Conservation (phyloP, 2,329 filamentous ascomycete genomes). For the Colletotrichum salicis region DNA sequence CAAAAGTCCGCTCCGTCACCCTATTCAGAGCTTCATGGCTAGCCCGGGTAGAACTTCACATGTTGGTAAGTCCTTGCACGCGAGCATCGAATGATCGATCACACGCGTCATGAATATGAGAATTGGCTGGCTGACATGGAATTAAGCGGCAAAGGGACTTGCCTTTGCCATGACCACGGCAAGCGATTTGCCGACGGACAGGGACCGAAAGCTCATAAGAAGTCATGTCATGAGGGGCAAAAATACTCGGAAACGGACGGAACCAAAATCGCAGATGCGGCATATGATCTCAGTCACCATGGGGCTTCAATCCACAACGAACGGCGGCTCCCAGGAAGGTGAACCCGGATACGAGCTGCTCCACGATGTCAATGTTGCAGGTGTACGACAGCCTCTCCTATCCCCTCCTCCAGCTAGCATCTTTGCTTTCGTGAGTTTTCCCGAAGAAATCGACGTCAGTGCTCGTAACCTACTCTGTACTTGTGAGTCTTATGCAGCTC, state of each 20-base stretch:
- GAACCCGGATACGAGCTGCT: not conserved
- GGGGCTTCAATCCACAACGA: too few relatives aligned
- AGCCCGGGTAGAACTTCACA: too few relatives aligned
- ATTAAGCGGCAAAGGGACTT: not conserved
- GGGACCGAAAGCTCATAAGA: not conserved
- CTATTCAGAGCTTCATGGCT: too few relatives aligned
- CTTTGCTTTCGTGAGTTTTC: not conserved
- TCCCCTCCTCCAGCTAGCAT: not conserved
- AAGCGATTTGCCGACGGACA: not conserved
- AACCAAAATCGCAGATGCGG: too few relatives aligned
- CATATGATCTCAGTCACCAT: too few relatives aligned
- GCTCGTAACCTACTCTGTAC: not conserved
- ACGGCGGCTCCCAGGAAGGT: not conserved
- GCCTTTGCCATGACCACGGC: not conserved
- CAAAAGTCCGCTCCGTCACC: too few relatives aligned
- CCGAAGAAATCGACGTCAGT: not conserved
- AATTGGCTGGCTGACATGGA: not conserved
- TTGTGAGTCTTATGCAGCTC: not conserved
- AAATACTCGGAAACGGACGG: not conserved
- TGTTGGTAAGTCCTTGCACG: too few relatives aligned
- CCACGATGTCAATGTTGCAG: not conserved
- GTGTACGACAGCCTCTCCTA: not conserved
- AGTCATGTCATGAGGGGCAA: constrained; percentile 1
- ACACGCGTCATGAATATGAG: too few relatives aligned
- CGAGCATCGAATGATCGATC: too few relatives aligned